These are phyloP conservation scores for Pseudogymnoascus sp. DNA, from an alignment of 2,329 filamentous ascomycete species.

Conservation along the genomic window DNA sequence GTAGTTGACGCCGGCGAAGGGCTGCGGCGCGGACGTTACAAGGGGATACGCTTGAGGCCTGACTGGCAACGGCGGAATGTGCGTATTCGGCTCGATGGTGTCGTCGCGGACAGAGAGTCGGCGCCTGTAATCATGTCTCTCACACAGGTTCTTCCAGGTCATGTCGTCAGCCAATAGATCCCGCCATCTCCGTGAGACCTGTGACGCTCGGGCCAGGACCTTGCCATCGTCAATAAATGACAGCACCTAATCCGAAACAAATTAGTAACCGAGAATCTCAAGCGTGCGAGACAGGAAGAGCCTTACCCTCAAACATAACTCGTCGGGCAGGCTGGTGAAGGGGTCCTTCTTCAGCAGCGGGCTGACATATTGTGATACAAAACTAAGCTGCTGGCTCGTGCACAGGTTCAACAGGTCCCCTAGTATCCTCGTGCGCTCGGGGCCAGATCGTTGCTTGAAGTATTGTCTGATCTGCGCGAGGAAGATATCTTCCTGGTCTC, in stretches of 20 bases:
- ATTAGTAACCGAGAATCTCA: slow-evolving; percentile 11
- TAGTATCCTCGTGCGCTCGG: slow-evolving; percentile 71
- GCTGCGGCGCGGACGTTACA: background rate
- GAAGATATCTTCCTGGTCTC: slow-evolving; percentile 75
- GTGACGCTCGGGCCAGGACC: slow-evolving; percentile 83
- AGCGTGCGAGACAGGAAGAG: background rate
- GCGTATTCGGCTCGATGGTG: background rate
- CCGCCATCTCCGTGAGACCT: slow-evolving; percentile 92
- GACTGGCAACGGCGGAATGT: background rate
- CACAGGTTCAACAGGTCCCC: slow-evolving; percentile 88
- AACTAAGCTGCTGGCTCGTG: slow-evolving; percentile 89
- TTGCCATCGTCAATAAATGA: slow-evolving; percentile 97
- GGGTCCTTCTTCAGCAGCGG: slow-evolving; percentile 93
- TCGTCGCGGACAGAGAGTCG: slow-evolving; percentile 37
- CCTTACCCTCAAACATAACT: slow-evolving; percentile 79
- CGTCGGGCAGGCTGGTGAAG: slow-evolving; percentile 83
- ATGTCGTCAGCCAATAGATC: slow-evolving; percentile 93
- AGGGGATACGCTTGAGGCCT: background rate
- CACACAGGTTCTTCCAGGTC: slow-evolving; percentile 95
- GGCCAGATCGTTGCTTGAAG: slow-evolving; percentile 68
- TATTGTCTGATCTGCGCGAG: slow-evolving; percentile 69
- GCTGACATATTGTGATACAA: slow-evolving; percentile 92
- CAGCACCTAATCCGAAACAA: slow-evolving; percentile 58
- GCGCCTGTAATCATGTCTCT: slow-evolving; percentile 81
- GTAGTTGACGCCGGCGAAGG: slow-evolving; percentile 12